phyloP scores from a whole-genome alignment of 225 moss, liverwort and hornwort species.

The Pleurozium schreberi region DNA sequence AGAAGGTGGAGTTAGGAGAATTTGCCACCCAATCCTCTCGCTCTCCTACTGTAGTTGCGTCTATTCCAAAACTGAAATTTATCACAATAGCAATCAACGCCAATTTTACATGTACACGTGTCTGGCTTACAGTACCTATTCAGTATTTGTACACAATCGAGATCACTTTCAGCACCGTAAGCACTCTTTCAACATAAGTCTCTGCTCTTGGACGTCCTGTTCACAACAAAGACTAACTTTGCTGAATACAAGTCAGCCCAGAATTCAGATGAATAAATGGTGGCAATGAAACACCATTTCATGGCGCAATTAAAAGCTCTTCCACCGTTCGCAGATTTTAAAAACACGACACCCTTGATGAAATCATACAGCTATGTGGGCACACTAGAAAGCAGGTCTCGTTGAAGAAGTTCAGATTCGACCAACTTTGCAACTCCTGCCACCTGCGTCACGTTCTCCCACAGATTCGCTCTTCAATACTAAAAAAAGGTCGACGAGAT shows the following conservation, averaged over 20 bases:
- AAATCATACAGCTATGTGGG: background rate
- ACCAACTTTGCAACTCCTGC: slow-evolving; percentile 37
- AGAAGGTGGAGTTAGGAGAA: background rate
- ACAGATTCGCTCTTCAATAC: background rate
- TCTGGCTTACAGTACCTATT: background rate
- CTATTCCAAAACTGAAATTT: background rate
- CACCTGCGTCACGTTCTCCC: slow-evolving; percentile 16
- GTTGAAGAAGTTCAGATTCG: slow-evolving; percentile 19
- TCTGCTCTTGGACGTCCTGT: background rate
- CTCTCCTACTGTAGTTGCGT: background rate
- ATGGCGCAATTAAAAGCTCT: background rate
- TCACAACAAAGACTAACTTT: background rate
- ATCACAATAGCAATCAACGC: background rate
- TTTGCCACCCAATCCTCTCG: background rate
- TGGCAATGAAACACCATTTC: background rate
- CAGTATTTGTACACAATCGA: background rate
- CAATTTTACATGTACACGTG: background rate
- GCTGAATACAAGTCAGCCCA: background rate
- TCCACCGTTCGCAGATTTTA: background rate
- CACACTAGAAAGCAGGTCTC: slow-evolving; percentile 13
- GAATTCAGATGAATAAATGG: background rate
- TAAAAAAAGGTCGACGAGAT: background rate
- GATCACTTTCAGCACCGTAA: background rate
- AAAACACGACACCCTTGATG: background rate
- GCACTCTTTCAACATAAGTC: background rate